These are phyloP conservation scores for Malassezia brasiliensis DNA, from an alignment of 1,284 basidiomycete species.

Conservation along the genomic window DNA sequence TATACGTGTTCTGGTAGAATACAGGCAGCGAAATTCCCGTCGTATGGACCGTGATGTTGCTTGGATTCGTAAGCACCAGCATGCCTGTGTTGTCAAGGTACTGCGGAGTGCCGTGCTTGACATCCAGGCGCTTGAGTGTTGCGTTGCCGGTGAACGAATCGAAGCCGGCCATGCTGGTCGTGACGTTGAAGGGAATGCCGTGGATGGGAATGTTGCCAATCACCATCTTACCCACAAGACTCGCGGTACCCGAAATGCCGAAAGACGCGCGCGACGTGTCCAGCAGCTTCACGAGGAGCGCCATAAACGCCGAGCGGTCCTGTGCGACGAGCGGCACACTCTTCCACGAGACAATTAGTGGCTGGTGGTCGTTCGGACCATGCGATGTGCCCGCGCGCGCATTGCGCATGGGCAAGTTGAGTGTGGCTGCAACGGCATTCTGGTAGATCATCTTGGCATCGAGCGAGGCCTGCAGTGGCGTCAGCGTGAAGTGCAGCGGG, in stretches of 20 bases:
- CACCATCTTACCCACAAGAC: constrained; percentile 58
- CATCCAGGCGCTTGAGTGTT: constrained; percentile 50
- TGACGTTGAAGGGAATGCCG: constrained; percentile 59
- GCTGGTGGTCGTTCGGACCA: constrained; percentile 55
- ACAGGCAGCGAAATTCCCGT: constrained; percentile 57
- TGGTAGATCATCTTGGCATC: constrained; percentile 55
- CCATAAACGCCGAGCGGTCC: constrained; percentile 55
- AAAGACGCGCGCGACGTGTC: constrained; percentile 53
- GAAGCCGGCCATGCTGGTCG: constrained; percentile 54
- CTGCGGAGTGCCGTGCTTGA: not conserved
- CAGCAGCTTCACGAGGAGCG: constrained; percentile 58
- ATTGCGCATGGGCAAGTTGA: constrained; percentile 53
- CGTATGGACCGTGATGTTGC: constrained; percentile 57
- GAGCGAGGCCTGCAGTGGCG: constrained; percentile 57
- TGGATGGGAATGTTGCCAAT: constrained; percentile 62
- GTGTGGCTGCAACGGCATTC: constrained; percentile 57
- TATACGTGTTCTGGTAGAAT: constrained; percentile 53
- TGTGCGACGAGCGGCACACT: constrained; percentile 57
- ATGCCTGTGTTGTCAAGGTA: not conserved
- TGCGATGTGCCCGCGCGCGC: constrained; percentile 55
- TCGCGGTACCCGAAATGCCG: constrained; percentile 56
- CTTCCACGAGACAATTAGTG: constrained; percentile 56
- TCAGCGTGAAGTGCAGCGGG: constrained; percentile 66
- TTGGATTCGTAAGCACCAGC: constrained; percentile 23
- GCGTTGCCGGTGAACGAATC: constrained; percentile 25